Evolutionary conservation across 208 protist species (phyloP).

Genomic region (Porcisia hertigi): DNA sequence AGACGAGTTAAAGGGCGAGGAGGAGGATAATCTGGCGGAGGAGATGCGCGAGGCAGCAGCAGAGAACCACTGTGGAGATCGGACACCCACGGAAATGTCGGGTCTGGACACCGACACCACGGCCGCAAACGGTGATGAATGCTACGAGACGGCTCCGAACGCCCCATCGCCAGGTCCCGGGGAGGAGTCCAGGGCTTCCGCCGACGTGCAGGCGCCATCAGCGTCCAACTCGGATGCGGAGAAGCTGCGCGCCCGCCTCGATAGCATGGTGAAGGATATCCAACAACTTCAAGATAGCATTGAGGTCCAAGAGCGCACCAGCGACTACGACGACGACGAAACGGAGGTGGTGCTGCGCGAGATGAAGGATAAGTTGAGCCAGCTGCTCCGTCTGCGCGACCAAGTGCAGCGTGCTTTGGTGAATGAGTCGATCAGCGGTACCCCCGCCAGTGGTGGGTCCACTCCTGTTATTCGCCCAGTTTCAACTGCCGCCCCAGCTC

Average conservation of each 20-base stretch:
- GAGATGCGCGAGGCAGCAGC: conserved; percentile 14
- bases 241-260: conserved; percentile 60
- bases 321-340: conserved; percentile 65
- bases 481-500: conserved; percentile 3
- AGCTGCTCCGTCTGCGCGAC: conserved; percentile 80
- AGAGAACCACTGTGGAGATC: conserved; percentile 15
- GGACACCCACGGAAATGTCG: background rate
- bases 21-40: conserved; percentile 32
- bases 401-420: conserved; percentile 62
- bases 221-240: conserved; percentile 37
- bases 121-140: background rate
- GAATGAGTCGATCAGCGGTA: conserved; percentile 24
- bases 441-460: conserved; percentile 7
- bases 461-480: conserved; percentile 17
- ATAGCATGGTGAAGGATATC: conserved; percentile 80
- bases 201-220: background rate
- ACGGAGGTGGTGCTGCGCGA: conserved; percentile 69
- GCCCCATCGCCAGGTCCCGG: background rate
- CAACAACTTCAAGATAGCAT: conserved; percentile 79
- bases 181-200: conserved; percentile 1
- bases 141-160: conserved; percentile 6
- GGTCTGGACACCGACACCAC: conserved; percentile 14
- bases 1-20: conserved; percentile 46
- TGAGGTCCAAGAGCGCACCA: conserved; percentile 41
- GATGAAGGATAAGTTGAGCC: conserved; percentile 78